Evolutionary conservation across 805 yeast species (phyloP), one percentile per base, ranked within the genome.

Genomic region (Wickerhamomyces pijperi): DNA sequence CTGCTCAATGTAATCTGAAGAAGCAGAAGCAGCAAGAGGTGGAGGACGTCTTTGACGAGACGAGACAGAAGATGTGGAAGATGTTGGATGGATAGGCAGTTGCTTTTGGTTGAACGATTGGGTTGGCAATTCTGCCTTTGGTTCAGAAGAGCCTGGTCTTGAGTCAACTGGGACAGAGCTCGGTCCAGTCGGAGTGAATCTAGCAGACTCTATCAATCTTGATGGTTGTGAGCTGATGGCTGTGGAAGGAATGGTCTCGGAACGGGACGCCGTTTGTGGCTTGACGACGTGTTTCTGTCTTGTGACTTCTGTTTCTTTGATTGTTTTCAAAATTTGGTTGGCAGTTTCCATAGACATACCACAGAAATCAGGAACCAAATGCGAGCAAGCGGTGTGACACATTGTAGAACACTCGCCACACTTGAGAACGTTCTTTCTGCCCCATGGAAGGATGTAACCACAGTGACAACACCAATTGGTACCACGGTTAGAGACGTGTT

Each of bases 391-490:
- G 3, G 92, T 74, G 56, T 92, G 99, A 53, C 95, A 90, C 81
- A 90, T 85, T 17, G 87, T 76, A 23, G 94, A 94, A 76, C 98
- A 92, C 48, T 83, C 92, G 4, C 82, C 66, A 69, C 98, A 90
- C 58, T 86, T 92, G 38, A 96, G 72, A 11, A 88, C 94, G 50
- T 84, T 87, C 59, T 86, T 87, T 53, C 81, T 76, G 39, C 97
- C 95, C 82, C 96, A 81, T 15, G 98, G 97, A 45, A 92, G 68
- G 38, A 92, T 78, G 56, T 86, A 86, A 44, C 99, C 99, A 71
- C 99, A 92, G 58, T 92, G 99, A 51, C 97, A 92, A 64, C 99
- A 92, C 99, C 99, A 92, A 56, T 90, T 88, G 2, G 99, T 94
- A 51, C 96, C 94, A 61, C 87, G 79, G 55, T 92, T 92, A 15